Percentiles rank a stretch among this genome's conserved stretches.
These are phyloP conservation scores for Diaporthe vaccinii DNA, from an alignment of 2,329 filamentous ascomycete species.

Conservation along the genomic window DNA sequence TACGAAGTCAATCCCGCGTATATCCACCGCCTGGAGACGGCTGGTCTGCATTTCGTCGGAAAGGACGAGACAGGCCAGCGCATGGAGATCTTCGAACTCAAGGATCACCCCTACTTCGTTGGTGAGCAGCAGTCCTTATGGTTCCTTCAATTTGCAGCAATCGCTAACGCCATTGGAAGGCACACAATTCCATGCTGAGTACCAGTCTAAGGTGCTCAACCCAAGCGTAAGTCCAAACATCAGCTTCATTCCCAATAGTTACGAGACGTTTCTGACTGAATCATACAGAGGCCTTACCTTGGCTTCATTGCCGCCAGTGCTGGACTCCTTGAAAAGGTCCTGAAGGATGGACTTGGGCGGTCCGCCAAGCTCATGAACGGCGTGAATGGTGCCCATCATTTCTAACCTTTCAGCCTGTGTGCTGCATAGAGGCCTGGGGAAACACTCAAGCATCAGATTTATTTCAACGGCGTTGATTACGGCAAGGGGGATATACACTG, in stretches of 20 bases:
- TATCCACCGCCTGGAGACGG: conserved; percentile 71
- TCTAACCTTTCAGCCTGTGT: conserved; percentile 8
- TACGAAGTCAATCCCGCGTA: conserved; percentile 85
- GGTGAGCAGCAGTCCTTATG: conserved; percentile 51
- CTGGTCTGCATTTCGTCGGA: conserved; percentile 78
- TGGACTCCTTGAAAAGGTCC: conserved; percentile 69
- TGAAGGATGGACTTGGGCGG: conserved; percentile 47
- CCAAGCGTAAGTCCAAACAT: conserved; percentile 38
- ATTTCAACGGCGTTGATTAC: conserved; percentile 9
- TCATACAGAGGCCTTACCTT: conserved; percentile 70
- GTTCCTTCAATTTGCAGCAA: conserved; percentile 71
- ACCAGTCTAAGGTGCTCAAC: conserved; percentile 42
- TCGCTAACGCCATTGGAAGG: conserved; percentile 31
- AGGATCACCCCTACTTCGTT: conserved; percentile 83
- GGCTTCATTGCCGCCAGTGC: conserved; percentile 87
- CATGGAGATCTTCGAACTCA: conserved; percentile 83
- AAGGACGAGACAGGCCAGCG: conserved; percentile 81
- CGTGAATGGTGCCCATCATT: conserved; percentile 36
- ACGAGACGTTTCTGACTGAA: conserved; percentile 41
- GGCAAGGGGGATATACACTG: conserved; percentile 7
- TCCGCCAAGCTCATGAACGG: conserved; percentile 38
- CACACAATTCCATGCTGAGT: conserved; percentile 42
- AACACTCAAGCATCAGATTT: neutral
- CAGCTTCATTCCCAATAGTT: conserved; percentile 22
- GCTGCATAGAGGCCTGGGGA: neutral